phyloP scores from a whole-genome alignment of 352 stramenopile species.

The Globisporangium recalcitrans region DNA sequence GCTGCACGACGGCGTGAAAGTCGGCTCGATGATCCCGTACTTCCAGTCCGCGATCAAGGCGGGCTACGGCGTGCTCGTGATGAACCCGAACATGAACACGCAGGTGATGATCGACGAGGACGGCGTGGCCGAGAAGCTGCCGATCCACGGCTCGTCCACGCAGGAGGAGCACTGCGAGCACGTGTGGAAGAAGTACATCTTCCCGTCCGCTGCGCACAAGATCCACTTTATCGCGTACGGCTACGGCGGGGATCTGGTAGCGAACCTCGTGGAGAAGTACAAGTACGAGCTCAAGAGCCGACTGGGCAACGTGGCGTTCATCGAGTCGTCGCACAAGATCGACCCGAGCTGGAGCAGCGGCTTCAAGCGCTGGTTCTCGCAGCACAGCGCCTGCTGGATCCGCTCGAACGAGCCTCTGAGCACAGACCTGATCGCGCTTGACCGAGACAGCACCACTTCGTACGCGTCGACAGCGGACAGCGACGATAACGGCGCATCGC shows the following conservation, averaged over 20 bases:
- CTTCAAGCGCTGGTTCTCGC: conserved; percentile 78
- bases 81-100: conserved; percentile 91
- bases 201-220: conserved; percentile 66
- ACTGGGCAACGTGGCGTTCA: conserved; percentile 81
- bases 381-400: conserved; percentile 81
- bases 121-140: conserved; percentile 62
- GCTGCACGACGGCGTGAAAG: conserved; percentile 81
- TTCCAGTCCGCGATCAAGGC: conserved; percentile 67
- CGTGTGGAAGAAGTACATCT: conserved; percentile 87
- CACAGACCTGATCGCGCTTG: conserved; percentile 34
- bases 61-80: conserved; percentile 83
- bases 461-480: conserved; percentile 20
- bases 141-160: conserved; percentile 76
- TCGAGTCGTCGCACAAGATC: conserved; percentile 84
- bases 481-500: conserved; percentile 23
- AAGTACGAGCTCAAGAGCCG: conserved; percentile 71
- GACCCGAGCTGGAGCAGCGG: conserved; percentile 61
- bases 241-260: conserved; percentile 72
- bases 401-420: conserved; percentile 56
- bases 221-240: conserved; percentile 89
- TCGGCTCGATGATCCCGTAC: conserved; percentile 88
- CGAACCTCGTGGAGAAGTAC: conserved; percentile 80
- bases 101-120: conserved; percentile 62
- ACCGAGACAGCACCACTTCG: conserved; percentile 20
- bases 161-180: conserved; percentile 86